Base-by-base conservation (phyloP, 1,139 yeast species). In the Candida sp. region DNA sequence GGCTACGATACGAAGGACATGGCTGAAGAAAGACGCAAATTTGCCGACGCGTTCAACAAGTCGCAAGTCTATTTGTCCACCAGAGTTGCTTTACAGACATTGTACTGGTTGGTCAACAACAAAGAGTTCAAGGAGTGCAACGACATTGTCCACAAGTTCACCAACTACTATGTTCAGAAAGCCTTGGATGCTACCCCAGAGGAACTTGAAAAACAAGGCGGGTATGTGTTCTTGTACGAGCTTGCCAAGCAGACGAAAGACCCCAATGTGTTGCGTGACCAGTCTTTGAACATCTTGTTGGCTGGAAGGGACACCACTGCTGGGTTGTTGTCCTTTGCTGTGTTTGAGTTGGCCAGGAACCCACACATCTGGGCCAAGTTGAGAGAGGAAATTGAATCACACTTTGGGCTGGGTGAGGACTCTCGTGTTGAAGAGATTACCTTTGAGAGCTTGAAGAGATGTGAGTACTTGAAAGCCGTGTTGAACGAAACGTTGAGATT, bases 241-340 rank as follows among this genome's bases (percentile, higher is more conserved):
- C 72, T 77, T 65, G 78, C 63, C 38, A 76, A 74, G 59, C 76
- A 75, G 58, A 75, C 80, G 7, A 69, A 78, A 58, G 70, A 76
- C 58, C 78, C 78, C 34, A 63, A 55, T 49, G 69, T 73, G 30
- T 72, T 77, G 54, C 70, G 77, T 55, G 80, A 76, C 58, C 81
- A 77, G 62, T 64, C 73, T 50, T 72, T 77, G 62, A 77, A 76
- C 59, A 74, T 77, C 44, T 68, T 77, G 58, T 54, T 76, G 47
- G 81, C 81, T 32, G 81, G 80, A 37, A 68, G 81, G 64, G 81
- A 76, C 58, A 77, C 81, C 43, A 76, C 81, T 39, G 80, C 81
- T 6, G 78, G 78, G 9, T 68, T 75, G 50, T 68, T 75, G 52
- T 71, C 79, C n/a, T 76, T 75, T 52, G 59, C 71, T n/a, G 63